Conservation (phyloP, 306 rosid species). For the Boehmeria nivea region DNA sequence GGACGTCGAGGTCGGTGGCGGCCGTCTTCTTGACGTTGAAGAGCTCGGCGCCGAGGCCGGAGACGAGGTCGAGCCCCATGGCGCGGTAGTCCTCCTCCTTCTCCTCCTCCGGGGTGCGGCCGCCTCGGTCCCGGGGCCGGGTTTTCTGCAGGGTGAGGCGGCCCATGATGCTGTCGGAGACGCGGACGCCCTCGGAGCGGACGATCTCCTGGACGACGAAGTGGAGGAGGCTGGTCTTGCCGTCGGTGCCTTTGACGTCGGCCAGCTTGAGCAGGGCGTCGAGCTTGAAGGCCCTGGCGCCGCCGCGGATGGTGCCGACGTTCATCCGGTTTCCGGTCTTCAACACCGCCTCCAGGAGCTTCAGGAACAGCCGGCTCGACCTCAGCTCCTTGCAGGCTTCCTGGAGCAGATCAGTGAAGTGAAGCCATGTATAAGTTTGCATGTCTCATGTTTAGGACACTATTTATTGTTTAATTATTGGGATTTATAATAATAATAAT, state of each 20-base stretch:
- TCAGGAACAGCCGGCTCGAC: slow-evolving; percentile 91
- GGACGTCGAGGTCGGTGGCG: slow-evolving; percentile 72
- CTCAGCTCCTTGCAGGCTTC: slow-evolving; percentile 95
- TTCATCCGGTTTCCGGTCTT: slow-evolving; percentile 98
- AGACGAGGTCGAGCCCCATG: slow-evolving; percentile 86
- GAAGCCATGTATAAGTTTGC: neutral
- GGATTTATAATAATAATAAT: no score
- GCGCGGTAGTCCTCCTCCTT: slow-evolving; percentile 73
- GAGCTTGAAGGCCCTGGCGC: slow-evolving; percentile 83
- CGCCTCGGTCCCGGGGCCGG: no score
- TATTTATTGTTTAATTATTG: no score
- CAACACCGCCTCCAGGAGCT: slow-evolving; percentile 80
- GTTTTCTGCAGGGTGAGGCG: slow-evolving; percentile 57
- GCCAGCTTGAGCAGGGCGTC: slow-evolving; percentile 88
- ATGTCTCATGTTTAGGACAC: no score
- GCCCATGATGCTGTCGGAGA: slow-evolving; percentile 93
- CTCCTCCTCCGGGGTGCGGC: slow-evolving; percentile 59
- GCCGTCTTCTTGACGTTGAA: slow-evolving; percentile 89
- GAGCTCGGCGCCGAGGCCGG: slow-evolving; percentile 78
- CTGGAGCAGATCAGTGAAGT: slow-evolving; percentile 23
- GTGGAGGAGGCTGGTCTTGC: slow-evolving; percentile 83
- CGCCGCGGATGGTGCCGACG: slow-evolving; percentile 93
- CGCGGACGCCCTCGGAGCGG: slow-evolving; percentile 72
- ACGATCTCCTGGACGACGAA: slow-evolving; percentile 90
- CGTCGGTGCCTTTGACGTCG: slow-evolving; percentile 91